phyloP scores from a whole-genome alignment of 2,329 filamentous ascomycete genomes.

The Xylaria hypoxylon region DNA sequence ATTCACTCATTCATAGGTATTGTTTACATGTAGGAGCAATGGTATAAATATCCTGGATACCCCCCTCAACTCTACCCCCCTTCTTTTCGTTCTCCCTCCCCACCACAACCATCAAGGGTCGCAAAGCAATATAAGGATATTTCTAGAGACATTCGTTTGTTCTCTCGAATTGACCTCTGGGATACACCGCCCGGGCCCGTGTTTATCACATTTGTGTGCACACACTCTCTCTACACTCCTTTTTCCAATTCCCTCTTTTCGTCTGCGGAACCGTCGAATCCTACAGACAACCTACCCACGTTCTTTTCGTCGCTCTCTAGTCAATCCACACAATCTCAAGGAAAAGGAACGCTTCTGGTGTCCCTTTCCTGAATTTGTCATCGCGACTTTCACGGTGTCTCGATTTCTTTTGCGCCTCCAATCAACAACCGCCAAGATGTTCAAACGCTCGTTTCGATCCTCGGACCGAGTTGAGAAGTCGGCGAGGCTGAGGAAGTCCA shows the following conservation, averaged over 20 bases:
- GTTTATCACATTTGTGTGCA: slow-evolving; percentile 60
- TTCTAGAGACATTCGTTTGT: slow-evolving; percentile 62
- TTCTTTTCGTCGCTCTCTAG: slow-evolving; percentile 68
- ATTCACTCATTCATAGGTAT: too few species aligned
- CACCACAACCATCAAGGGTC: slow-evolving; percentile 66
- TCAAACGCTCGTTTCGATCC: slow-evolving; percentile 89
- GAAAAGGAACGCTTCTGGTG: slow-evolving; percentile 38
- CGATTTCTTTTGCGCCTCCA: slow-evolving; percentile 50
- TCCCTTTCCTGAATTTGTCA: slow-evolving; percentile 45
- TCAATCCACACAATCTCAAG: slow-evolving; percentile 37
- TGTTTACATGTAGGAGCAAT: not conserved
- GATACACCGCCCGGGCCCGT: slow-evolving; percentile 63
- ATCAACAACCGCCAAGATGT: slow-evolving; percentile 71
- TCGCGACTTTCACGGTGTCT: slow-evolving; percentile 48
- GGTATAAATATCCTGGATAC: slow-evolving; percentile 55
- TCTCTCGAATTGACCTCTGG: slow-evolving; percentile 50
- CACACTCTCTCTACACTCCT: slow-evolving; percentile 46
- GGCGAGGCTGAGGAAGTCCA: slow-evolving; percentile 80
- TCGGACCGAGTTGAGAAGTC: slow-evolving; percentile 91
- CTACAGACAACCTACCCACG: slow-evolving; percentile 46
- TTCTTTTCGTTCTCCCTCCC: slow-evolving; percentile 64
- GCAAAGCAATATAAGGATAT: slow-evolving; percentile 68
- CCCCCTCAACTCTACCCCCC: slow-evolving; percentile 53
- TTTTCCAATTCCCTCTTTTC: slow-evolving; percentile 49
- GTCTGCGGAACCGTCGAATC: slow-evolving; percentile 39